Percentiles rank a stretch among this genome's conserved stretches.
Conservation (phyloP, 129 eudicot species). For the Helianthus tuberosus region DNA sequence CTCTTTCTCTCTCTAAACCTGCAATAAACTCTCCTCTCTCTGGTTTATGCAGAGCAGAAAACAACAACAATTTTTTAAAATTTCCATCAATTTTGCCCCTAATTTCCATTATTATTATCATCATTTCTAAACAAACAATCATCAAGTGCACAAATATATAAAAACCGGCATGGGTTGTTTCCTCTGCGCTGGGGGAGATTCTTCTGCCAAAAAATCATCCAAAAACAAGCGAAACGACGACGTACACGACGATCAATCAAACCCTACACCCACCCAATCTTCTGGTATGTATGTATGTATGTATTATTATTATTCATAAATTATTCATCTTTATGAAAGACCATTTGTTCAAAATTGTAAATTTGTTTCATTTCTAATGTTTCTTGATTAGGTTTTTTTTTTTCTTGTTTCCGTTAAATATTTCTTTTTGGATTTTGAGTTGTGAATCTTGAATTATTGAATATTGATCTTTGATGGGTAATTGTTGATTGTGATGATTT, state of each 20-base stretch:
- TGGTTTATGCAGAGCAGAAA: constrained; percentile 23
- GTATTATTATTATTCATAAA: background rate
- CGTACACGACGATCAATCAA: constrained; percentile 37
- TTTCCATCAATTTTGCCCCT: background rate
- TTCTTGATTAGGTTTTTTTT: background rate
- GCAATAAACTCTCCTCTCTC: constrained; percentile 38
- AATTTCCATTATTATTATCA: background rate
- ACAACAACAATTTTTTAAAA: constrained; percentile 1
- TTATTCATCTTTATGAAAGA: background rate
- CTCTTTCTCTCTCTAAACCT: constrained; percentile 37
- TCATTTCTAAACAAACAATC: constrained; percentile 15
- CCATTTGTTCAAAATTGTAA: constrained; percentile 7
- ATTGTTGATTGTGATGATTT: constrained; percentile 15
- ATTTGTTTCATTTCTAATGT: background rate
- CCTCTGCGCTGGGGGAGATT: constrained; percentile 58
- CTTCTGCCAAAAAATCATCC: constrained; percentile 41
- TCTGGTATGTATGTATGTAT: constrained; percentile 32
- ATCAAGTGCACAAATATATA: background rate
- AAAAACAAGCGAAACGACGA: constrained; percentile 36
- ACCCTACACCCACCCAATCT: background rate
- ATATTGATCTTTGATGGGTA: constrained; percentile 3
- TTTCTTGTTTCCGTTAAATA: background rate
- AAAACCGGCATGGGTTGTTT: constrained; percentile 57
- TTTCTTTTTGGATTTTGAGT: background rate
- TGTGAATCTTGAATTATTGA: background rate